Evolutionary conservation across 2,329 filamentous ascomycete species (phyloP), one percentile per base, ranked within the genome.

Genomic region (Diaporthe nobilis): DNA sequence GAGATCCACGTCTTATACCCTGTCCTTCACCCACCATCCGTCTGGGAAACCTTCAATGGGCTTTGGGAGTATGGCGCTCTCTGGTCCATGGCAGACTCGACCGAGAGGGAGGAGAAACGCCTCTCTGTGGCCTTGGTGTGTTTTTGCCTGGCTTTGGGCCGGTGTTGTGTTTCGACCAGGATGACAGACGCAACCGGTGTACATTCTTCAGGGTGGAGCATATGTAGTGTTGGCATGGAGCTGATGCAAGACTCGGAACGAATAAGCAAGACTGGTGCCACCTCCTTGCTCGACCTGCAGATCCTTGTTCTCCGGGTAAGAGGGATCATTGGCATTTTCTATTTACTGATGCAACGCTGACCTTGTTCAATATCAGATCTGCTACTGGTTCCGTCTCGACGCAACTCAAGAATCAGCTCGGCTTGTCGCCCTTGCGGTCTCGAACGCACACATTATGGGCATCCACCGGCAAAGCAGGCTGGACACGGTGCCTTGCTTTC

Each of bases 1-100:
- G 75, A 77, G 25, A 71, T 77, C 10, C 75, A 76, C 49, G 25
- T 76, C 6, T 57, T 76, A 2, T 76, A 76, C 37, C 75, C 75
- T 9, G 44, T 76, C 7, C 67, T 76, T 2, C 72, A 76, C 22
- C 57, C 75, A 13, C 75, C 75, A n/a, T 47, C 65, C 0, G 34
- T 76, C 5, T 76, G 75, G 75, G 67, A 76, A 25, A 76, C 60
- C 1, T 76, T 76, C 34, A 73, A 76, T 37, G 72, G 71, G 20
- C 55, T 76, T 31, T 76, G 75, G 75, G 72, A 76, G 42, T 72
- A 67, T 28, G 74, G 72, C 5, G 75, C 71, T 17, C 57, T 76
- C 2, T 76, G 75, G 75, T 37, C 71, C 20, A 63, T 76, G 47
- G 34, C 68, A 12, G 74, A 71, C 25, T 34, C 72, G 4, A 61